Conservation (phyloP, 106 monocot genomes). For the Dactylorhiza incarnata region DNA sequence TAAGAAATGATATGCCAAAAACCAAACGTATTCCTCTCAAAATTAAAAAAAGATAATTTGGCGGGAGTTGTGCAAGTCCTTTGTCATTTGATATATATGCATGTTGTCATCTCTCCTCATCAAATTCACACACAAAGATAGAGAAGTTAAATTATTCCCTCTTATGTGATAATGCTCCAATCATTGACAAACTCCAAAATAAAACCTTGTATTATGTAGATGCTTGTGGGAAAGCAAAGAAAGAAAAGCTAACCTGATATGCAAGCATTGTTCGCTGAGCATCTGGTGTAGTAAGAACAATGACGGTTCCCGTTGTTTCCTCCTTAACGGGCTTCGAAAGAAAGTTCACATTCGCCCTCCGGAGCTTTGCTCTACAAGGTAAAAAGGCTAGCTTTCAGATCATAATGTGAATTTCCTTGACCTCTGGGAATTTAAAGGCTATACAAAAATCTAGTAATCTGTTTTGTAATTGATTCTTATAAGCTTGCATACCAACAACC, state of each 20-base stretch:
- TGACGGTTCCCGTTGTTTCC: conserved; percentile 91
- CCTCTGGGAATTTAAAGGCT: neutral
- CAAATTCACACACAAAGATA: too few relatives aligned
- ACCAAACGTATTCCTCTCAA: too few relatives aligned
- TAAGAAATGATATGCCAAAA: too few relatives aligned
- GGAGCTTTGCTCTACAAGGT: conserved; percentile 57
- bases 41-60: too few relatives aligned
- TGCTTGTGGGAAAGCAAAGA: neutral
- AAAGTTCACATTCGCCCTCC: conserved; percentile 86
- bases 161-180: neutral
- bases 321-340: conserved; percentile 74
- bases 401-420: neutral
- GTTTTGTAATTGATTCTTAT: neutral
- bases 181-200: neutral
- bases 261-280: conserved; percentile 99
- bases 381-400: neutral
- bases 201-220: neutral
- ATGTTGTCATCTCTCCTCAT: too few relatives aligned
- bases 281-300: conserved; percentile 95
- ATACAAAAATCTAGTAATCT: neutral
- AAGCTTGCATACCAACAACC: neutral
- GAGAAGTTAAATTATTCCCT: too few relatives aligned
- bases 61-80: too few relatives aligned
- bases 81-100: too few relatives aligned
- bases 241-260: conserved; percentile 52